These are phyloP conservation scores for Amylostereum areolatum DNA, from an alignment of 1,284 basidiomycete species.

Conservation along the genomic window DNA sequence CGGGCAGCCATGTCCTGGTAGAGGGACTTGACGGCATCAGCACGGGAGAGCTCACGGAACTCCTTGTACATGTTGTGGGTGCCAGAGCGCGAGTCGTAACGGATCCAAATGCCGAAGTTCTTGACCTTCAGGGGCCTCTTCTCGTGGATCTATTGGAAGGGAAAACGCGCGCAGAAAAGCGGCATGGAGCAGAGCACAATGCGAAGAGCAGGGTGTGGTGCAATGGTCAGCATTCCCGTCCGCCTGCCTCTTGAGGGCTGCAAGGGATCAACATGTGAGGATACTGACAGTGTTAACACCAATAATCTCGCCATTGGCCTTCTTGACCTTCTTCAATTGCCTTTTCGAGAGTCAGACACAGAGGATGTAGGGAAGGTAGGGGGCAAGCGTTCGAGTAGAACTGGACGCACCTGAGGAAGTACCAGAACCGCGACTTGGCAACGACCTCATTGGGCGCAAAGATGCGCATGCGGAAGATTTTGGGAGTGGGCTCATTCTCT, in stretches of 20 bases:
- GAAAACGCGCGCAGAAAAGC: not conserved
- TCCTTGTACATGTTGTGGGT: constrained; percentile 99
- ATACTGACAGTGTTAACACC: constrained; percentile 94
- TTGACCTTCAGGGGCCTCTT: constrained; percentile 98
- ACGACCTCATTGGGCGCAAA: constrained; percentile 98
- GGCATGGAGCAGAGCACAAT: constrained; percentile 14
- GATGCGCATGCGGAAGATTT: constrained; percentile 99
- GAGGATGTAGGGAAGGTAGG: not conserved
- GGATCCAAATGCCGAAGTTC: constrained; percentile 99
- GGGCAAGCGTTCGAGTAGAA: not conserved
- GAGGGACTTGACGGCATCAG: constrained; percentile 93
- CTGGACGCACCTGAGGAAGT: constrained; percentile 77
- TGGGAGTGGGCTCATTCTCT: constrained; percentile 88
- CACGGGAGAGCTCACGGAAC: constrained; percentile 93
- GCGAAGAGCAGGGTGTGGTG: constrained; percentile 17
- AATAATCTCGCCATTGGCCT: constrained; percentile 98
- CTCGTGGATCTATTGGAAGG: constrained; percentile 84
- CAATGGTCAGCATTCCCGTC: constrained; percentile 58
- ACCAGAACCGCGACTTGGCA: constrained; percentile 99
- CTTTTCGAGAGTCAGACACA: constrained; percentile 31
- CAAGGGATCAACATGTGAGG: constrained; percentile 45
- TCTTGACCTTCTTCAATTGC: constrained; percentile 99
- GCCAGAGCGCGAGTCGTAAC: constrained; percentile 97
- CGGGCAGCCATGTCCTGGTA: constrained; percentile 99
- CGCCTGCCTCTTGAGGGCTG: constrained; percentile 84